These are phyloP conservation scores for Colletotrichum paranaense DNA, from an alignment of 2,329 filamentous ascomycete genomes.

Conservation along the genomic window DNA sequence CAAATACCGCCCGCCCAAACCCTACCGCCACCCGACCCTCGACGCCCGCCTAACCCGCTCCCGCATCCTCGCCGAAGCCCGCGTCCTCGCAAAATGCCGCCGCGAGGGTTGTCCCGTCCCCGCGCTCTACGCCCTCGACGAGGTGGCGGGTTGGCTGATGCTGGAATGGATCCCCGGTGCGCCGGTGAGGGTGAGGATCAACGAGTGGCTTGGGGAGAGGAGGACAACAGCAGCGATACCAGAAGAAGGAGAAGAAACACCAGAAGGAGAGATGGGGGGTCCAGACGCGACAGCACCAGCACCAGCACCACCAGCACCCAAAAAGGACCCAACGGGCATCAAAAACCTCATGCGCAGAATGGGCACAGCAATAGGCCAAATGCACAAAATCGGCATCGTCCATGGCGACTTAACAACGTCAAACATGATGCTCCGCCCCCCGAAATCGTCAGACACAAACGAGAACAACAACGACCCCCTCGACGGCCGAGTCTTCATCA, in stretches of 20 bases:
- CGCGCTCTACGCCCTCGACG: slow-evolving; percentile 77
- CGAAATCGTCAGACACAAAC: not conserved
- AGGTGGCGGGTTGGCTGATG: slow-evolving; percentile 77
- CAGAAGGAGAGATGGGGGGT: not conserved
- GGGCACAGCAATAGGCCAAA: slow-evolving; percentile 75
- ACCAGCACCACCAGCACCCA: not conserved
- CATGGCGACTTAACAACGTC: slow-evolving; percentile 98
- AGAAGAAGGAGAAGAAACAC: slow-evolving; percentile 30
- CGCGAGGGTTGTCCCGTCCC: slow-evolving; percentile 86
- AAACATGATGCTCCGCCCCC: slow-evolving; percentile 85
- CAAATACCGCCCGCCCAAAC: slow-evolving; percentile 91
- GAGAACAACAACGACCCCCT: slow-evolving; percentile 43
- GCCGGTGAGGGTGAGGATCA: slow-evolving; percentile 77
- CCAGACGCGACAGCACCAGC: slow-evolving; percentile 41
- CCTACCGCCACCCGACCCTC: slow-evolving; percentile 90
- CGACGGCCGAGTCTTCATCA: slow-evolving; percentile 84
- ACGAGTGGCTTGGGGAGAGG: slow-evolving; percentile 67
- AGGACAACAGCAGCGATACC: slow-evolving; percentile 36
- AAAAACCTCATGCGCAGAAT: slow-evolving; percentile 75
- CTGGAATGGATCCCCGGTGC: slow-evolving; percentile 86
- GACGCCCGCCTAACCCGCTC: slow-evolving; percentile 88
- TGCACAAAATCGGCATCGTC: slow-evolving; percentile 88
- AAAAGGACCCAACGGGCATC: slow-evolving; percentile 61
- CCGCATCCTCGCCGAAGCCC: slow-evolving; percentile 88
- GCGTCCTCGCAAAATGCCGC: slow-evolving; percentile 83